These are phyloP conservation scores for Pelargonium nanum DNA, from an alignment of 345 rosid species.

Conservation along the genomic window DNA sequence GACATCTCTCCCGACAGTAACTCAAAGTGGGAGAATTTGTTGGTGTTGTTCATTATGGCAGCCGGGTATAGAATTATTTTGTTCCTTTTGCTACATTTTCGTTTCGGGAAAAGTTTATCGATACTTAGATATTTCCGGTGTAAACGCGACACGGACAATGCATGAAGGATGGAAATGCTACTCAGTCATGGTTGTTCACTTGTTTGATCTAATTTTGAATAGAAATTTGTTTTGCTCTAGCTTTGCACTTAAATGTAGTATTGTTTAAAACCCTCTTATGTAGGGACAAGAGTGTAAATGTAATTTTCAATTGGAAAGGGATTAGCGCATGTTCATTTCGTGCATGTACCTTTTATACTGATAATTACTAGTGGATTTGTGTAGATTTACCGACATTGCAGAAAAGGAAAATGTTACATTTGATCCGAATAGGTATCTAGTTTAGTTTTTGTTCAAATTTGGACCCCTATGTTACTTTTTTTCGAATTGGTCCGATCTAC, in stretches of 20 bases:
- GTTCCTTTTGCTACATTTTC: slow-evolving; percentile 48
- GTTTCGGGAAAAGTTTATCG: slow-evolving; percentile 24
- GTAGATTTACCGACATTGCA: too few relatives aligned
- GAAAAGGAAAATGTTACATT: too few relatives aligned
- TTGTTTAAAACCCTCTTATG: not conserved
- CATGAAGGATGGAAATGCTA: slow-evolving; percentile 16
- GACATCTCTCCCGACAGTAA: slow-evolving; percentile 60
- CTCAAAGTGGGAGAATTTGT: slow-evolving; percentile 84
- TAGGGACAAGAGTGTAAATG: not conserved
- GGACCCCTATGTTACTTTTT: too few relatives aligned
- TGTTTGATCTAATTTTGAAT: not conserved
- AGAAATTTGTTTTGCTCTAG: slow-evolving; percentile 6
- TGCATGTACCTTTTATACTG: too few relatives aligned
- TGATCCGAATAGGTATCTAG: too few relatives aligned
- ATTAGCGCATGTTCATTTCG: too few relatives aligned
- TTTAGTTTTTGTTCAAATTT: too few relatives aligned
- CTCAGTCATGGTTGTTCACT: not conserved
- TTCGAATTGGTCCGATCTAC: too few relatives aligned
- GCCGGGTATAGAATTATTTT: slow-evolving; percentile 61
- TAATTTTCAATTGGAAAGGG: too few relatives aligned
- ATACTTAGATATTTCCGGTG: slow-evolving; percentile 23
- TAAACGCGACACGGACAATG: slow-evolving; percentile 27
- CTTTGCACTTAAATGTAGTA: slow-evolving; percentile 1
- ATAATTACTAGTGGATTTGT: too few relatives aligned
- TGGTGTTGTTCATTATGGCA: slow-evolving; percentile 72